Base-by-base conservation (phyloP, 2,329 filamentous ascomycete genomes). In the Exophiala lecanii-corni region DNA sequence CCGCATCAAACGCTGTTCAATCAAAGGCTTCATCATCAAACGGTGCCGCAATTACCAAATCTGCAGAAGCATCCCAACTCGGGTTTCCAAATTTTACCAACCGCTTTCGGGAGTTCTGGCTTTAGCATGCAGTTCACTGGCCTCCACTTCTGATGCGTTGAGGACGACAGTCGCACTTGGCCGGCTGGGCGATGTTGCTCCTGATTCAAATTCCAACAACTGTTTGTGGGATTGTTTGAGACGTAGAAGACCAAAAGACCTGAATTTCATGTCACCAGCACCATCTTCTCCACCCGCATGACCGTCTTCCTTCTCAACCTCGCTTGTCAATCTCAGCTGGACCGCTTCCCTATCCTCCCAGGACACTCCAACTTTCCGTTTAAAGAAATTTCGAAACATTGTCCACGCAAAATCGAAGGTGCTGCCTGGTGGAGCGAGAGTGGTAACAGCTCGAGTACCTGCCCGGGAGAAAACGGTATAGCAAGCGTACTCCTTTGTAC, bases 311-410 rank as follows among this genome's bases (percentile, higher is more conserved):
- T 39, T 36, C 4, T 30, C 35, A 6, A 23, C n/a, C 9, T 19
- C 13, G 16, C 33, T 20, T 18, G 6, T 17, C 12, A 7, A 15
- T 9, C 32, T n/a, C 21, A 57, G 56, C 15, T n/a, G 51, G n/a
- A 20, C 23, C 36, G 18, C 5, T 42, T 55, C 17, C 5, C 44
- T 18, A 20, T 79, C 64, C n/a, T 75, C 67, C 82, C 82, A 86
- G 2, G 66, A 58, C 7, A 79, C 64, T 0, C 76, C 75, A 0
- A 79, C 79, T 58, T 78, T 78, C 5, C 66, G 63, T 9, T 59
- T 59, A 57, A 86, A 86, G 52, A 81, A 79, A 0, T 61, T 52
- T 45, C 67, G 68, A 58, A 86, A 85, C 1, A 64, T 62, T 0
- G 51, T 49, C 45, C 77, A 68, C 18, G 79, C 76, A 2, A 54